These are phyloP conservation scores for Apiospora marii DNA, from an alignment of 2,329 filamentous ascomycete species.

Conservation along the genomic window DNA sequence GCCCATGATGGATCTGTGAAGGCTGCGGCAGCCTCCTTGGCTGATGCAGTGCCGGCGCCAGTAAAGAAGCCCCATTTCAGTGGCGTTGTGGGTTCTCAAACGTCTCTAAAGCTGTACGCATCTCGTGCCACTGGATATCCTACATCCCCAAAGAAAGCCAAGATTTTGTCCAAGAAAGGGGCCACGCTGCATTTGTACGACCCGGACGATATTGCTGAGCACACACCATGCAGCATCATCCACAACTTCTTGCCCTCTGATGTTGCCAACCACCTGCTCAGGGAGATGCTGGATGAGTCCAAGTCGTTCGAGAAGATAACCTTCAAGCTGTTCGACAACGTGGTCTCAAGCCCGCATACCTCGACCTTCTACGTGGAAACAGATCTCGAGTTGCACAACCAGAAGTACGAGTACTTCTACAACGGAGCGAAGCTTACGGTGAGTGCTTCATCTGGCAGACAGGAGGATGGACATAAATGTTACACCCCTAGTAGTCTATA, in stretches of 20 bases:
- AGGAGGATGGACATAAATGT: background rate
- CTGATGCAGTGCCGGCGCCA: slow-evolving; percentile 35
- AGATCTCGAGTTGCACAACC: slow-evolving; percentile 70
- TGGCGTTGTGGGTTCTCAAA: slow-evolving; percentile 62
- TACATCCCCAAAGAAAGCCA: slow-evolving; percentile 51
- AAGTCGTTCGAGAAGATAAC: slow-evolving; percentile 73
- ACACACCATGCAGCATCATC: slow-evolving; percentile 91
- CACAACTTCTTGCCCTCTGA: slow-evolving; percentile 84
- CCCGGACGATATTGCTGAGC: slow-evolving; percentile 78
- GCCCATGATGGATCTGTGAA: slow-evolving; percentile 80
- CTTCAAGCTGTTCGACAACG: slow-evolving; percentile 88
- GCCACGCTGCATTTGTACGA: slow-evolving; percentile 85
- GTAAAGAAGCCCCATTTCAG: slow-evolving; percentile 44
- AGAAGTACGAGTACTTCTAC: slow-evolving; percentile 85
- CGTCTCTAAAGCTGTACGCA: slow-evolving; percentile 66
- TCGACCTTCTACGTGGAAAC: slow-evolving; percentile 84
- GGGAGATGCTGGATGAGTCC: slow-evolving; percentile 78
- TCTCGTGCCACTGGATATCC: slow-evolving; percentile 26
- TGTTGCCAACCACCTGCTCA: slow-evolving; percentile 76
- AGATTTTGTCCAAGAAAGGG: slow-evolving; percentile 74
- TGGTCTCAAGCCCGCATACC: slow-evolving; percentile 86
- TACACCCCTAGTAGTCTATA: background rate
- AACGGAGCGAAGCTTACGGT: slow-evolving; percentile 78
- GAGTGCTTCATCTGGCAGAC: slow-evolving; percentile 32
- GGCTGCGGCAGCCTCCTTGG: slow-evolving; percentile 65